Base-by-base conservation (phyloP, 129 eudicot species). In the Flaveria bidentis region DNA sequence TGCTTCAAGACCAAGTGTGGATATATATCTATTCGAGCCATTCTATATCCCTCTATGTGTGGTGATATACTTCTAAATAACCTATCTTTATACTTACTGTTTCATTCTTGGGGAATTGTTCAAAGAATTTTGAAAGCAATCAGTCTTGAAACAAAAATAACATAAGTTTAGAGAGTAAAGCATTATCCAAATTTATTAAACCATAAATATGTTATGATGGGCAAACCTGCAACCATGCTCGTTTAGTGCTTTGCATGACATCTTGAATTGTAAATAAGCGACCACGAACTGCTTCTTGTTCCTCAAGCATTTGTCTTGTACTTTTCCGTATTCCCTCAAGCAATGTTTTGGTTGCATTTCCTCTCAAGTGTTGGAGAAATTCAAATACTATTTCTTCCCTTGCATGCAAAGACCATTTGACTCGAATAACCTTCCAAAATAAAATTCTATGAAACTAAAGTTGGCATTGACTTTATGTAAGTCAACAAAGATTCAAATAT, bases 261-360 rank as follows among this genome's bases (percentile, higher is more conserved):
- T 94, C 98, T 87, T 94, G 98, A 72, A 94, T 85, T 72, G 97
- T 94, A 80, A 94, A 94, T 68, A 94, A 81, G 76, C 98, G 96
- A 78, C 96, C 98, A 74, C 98, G 96, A 72, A 89, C 98, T 23
- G 98, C 98, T 85, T 94, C 98, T 87, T 94, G 98, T 82, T 94
- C 98, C 57, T 89, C 97, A 46, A 94, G 84, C 98, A 94, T 94
- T 82, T 91, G 85, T 69, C 98, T 72, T 2, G 97, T 89, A 78
- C 97, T 91, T 84, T 86, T 94, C 71, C 83, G 83, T 56, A 89
- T 86, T 57, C 96, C 88, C 15, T 91, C 97, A 15, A 94, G 87
- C 76, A 91, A 71, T 33, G 52, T 74, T 83, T 76, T 94, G 8
- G 98, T 81, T 71, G 86, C 70, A 75, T 83, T 87, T 75, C 98